phyloP scores from a whole-genome alignment of 228 moss, liverwort and hornwort species.

The Sphagnum fallax region DNA sequence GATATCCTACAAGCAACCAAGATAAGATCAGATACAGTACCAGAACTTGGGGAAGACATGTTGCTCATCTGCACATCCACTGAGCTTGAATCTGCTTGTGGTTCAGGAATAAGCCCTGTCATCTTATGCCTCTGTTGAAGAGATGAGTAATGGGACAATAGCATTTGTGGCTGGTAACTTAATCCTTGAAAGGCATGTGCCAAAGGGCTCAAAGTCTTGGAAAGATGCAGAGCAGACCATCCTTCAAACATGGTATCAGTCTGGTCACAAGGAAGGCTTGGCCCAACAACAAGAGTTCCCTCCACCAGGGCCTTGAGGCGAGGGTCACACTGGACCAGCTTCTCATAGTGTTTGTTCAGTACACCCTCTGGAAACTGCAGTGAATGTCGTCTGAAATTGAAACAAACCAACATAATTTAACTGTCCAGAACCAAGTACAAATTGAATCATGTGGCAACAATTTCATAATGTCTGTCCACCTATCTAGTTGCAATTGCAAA shows the following conservation, averaged over 20 bases:
- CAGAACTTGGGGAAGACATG: slow-evolving; percentile 68
- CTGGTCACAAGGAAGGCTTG: slow-evolving; percentile 35
- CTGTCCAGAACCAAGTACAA: too few relatives aligned
- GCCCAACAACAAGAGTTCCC: slow-evolving; percentile 41
- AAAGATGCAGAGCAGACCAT: slow-evolving; percentile 23
- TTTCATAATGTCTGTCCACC: too few relatives aligned
- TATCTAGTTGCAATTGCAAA: too few relatives aligned
- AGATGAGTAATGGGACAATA: slow-evolving; percentile 34
- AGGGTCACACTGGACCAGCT: slow-evolving; percentile 94
- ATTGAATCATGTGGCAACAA: too few relatives aligned
- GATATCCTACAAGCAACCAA: neutral
- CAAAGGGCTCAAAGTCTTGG: slow-evolving; percentile 27
- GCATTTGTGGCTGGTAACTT: slow-evolving; percentile 22
- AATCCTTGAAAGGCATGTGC: slow-evolving; percentile 30
- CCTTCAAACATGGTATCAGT: slow-evolving; percentile 23
- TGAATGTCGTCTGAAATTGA: slow-evolving; percentile 57
- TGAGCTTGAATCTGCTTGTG: slow-evolving; percentile 23
- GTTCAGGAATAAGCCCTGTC: slow-evolving; percentile 18
- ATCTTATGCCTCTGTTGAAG: slow-evolving; percentile 20
- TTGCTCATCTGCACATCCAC: slow-evolving; percentile 46
- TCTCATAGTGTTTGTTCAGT: slow-evolving; percentile 92
- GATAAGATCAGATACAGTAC: slow-evolving; percentile 16
- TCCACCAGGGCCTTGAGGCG: slow-evolving; percentile 81
- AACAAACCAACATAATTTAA: too few relatives aligned
- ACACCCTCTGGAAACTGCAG: slow-evolving; percentile 95